Conservation (phyloP, 1,139 yeast genomes). For the Candida glucosophila region DNA sequence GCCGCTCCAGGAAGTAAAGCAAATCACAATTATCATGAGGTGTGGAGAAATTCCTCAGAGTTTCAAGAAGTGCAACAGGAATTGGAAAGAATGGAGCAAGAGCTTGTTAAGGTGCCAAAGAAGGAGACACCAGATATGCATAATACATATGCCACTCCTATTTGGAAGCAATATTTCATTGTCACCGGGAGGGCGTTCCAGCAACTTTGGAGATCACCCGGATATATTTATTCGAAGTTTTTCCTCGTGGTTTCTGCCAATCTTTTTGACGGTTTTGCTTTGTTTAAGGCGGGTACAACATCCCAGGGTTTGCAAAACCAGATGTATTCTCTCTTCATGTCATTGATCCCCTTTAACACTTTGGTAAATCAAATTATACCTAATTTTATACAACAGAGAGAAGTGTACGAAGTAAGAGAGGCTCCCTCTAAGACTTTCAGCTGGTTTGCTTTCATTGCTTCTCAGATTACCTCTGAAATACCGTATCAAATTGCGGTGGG, state of each 20-base stretch:
- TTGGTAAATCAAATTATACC: constrained; percentile 71
- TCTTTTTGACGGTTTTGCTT: constrained; percentile 67
- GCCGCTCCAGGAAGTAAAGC: constrained; percentile 75
- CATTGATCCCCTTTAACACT: constrained; percentile 52
- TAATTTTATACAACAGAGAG: constrained; percentile 60
- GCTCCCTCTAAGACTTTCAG: constrained; percentile 57
- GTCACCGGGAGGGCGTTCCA: constrained; percentile 51
- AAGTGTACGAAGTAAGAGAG: constrained; percentile 83
- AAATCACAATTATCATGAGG: constrained; percentile 53
- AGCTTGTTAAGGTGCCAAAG: constrained; percentile 28
- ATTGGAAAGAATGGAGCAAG: constrained; percentile 36
- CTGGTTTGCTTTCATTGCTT: constrained; percentile 38
- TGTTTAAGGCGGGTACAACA: constrained; percentile 57
- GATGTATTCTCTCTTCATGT: constrained; percentile 65
- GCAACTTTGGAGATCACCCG: constrained; percentile 73
- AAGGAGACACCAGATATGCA: constrained; percentile 24
- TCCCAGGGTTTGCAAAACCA: constrained; percentile 55
- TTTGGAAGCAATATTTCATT: constrained; percentile 38
- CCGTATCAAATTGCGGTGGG: constrained; percentile 28
- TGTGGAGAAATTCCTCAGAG: constrained; percentile 57
- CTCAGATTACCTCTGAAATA: constrained; percentile 28
- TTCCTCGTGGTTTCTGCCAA: constrained; percentile 43
- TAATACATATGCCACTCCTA: constrained; percentile 36
- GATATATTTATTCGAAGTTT: constrained; percentile 59
- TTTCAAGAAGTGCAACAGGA: constrained; percentile 33